Evolutionary conservation across 306 rosid species (phyloP), one percentile per base, ranked within the genome.

Genomic region (Cicer yamashitae): DNA sequence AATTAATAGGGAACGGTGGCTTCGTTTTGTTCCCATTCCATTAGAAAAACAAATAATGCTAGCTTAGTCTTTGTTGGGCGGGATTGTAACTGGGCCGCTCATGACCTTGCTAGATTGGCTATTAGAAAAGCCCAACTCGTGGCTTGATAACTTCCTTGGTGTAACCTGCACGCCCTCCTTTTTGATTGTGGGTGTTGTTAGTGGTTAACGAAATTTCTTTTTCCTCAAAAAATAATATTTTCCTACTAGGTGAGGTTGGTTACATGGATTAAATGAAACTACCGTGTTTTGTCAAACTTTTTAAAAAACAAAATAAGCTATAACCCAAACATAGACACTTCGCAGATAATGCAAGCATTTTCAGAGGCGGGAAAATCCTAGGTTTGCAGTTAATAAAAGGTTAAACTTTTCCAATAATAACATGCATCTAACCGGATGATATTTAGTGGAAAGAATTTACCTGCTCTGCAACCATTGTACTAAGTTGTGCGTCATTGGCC

Each of bases 401-500:
- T 18, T 57, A 15, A 71, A 10, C 13, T 10, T 50, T 71, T 54
- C 17, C 47, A 56, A 60, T 43, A 30, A 30, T 43, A 54, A 46
- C 58, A 20, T 10, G 43, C 77, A 51, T 10, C 47, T 34, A 60
- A 37, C 20, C 12, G 40, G 37, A 46, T 59, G 58, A 34, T 67
- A 34, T 64, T 39, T 41, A 64, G 39, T 66, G 48, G 46, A 59
- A 47, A 60, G 51, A 44, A 56, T 0, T 34, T 84, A 91, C 98
- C 98, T 94, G 97, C 82, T 92, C 96, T 2, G 87, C 97, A 22
- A 94, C 99, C 97, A 92, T 94, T 68, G 97, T 92, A 87, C 99
- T 94, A 41, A 94, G 97, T 47, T 94, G 99, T 20, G 99, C 97
- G 77, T 94, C 99, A 87, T 94, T 94, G 67, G 99, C 99, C 97